These are phyloP conservation scores for Berkeleyomyces rouxiae DNA, from an alignment of 2,329 filamentous ascomycete genomes.

Conservation along the genomic window DNA sequence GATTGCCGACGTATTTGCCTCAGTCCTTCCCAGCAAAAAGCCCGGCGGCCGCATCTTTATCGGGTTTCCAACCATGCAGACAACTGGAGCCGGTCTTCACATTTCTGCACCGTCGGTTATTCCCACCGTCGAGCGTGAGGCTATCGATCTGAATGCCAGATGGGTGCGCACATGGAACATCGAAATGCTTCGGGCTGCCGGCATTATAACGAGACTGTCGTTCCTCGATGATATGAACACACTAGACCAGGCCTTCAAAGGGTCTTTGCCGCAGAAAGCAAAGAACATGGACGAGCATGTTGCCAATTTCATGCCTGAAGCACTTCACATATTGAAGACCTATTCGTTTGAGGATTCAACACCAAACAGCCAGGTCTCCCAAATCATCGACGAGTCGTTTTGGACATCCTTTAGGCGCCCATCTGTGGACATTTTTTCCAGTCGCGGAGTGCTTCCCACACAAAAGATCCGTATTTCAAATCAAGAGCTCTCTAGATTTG, in stretches of 20 bases:
- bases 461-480: slow-evolving; percentile 63
- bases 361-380: slow-evolving; percentile 65
- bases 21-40: slow-evolving; percentile 74
- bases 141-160: slow-evolving; percentile 87
- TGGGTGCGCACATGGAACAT: slow-evolving; percentile 93
- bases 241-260: slow-evolving; percentile 44
- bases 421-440: slow-evolving; percentile 76
- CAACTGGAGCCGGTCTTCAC: slow-evolving; percentile 82
- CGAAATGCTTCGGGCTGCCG: slow-evolving; percentile 79
- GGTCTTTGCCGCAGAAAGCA: slow-evolving; percentile 27
- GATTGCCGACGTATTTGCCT: slow-evolving; percentile 63
- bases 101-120: slow-evolving; percentile 93
- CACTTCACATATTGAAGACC: slow-evolving; percentile 68
- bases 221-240: slow-evolving; percentile 78
- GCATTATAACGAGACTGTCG: slow-evolving; percentile 75
- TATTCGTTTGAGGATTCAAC: slow-evolving; percentile 85
- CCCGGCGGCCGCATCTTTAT: slow-evolving; percentile 80
- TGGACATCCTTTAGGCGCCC: slow-evolving; percentile 80
- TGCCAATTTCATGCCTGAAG: slow-evolving; percentile 54
- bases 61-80: slow-evolving; percentile 93
- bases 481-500: slow-evolving; percentile 51
- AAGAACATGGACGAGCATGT: slow-evolving; percentile 48
- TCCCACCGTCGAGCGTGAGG: slow-evolving; percentile 90
- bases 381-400: slow-evolving; percentile 85
- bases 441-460: slow-evolving; percentile 70